Conservation (phyloP, 2,329 filamentous ascomycete genomes). For the Cercospora sesami region DNA sequence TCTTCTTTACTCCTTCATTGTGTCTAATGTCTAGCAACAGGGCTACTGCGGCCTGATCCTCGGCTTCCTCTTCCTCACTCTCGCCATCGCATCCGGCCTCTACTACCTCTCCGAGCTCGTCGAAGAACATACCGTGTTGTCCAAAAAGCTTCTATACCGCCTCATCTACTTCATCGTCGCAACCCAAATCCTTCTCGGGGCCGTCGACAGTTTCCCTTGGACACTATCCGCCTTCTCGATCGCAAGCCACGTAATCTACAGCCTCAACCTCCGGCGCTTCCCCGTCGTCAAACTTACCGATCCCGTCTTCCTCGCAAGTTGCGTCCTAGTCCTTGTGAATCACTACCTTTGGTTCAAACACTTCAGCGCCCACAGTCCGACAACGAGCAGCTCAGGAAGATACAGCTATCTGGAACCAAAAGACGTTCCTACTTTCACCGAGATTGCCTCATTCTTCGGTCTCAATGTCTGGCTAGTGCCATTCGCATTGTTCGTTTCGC, state of each 20-base stretch:
- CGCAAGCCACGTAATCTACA: conserved; percentile 78
- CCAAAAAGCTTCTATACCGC: conserved; percentile 79
- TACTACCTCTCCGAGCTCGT: conserved; percentile 98
- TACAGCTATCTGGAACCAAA: conserved; percentile 42
- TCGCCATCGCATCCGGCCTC: conserved; percentile 95
- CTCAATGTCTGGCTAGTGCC: conserved; percentile 96
- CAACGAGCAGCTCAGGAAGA: conserved; percentile 59
- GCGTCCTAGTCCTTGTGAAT: conserved; percentile 80
- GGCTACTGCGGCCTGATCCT: conserved; percentile 84
- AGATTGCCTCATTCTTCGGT: conserved; percentile 95
- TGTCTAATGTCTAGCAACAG: conserved; percentile 23
- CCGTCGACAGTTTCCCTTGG: conserved; percentile 85
- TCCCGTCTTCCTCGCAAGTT: conserved; percentile 81
- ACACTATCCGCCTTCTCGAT: conserved; percentile 72
- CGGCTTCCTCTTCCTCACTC: conserved; percentile 89
- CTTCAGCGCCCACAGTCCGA: conserved; percentile 62
- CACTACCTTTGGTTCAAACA: conserved; percentile 96
- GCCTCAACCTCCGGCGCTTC: conserved; percentile 78
- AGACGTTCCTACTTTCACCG: conserved; percentile 76
- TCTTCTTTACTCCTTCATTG: background rate
- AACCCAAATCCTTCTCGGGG: conserved; percentile 70
- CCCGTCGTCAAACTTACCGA: conserved; percentile 82
- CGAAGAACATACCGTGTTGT: conserved; percentile 92
- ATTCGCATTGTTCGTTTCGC: conserved; percentile 89
- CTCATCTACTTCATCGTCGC: conserved; percentile 81